phyloP scores from a whole-genome alignment of 1,139 yeast species.

The Spencermartinsiella ligniputridi region DNA sequence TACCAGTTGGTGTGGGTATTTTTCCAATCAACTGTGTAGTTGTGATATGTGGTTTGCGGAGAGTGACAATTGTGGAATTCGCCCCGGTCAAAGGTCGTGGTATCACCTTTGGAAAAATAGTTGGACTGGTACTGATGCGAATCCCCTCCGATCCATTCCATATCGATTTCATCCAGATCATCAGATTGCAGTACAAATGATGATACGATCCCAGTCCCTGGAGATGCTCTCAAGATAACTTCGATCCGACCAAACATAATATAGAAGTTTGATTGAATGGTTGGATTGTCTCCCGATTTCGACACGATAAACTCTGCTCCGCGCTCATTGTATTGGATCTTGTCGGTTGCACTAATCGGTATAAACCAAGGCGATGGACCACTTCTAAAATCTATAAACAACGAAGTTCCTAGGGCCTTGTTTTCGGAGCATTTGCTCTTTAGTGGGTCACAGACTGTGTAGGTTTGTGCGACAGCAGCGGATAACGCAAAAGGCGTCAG shows the following conservation, averaged over 20 bases:
- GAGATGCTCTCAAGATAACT: slow-evolving; percentile 64
- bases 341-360: slow-evolving; percentile 17
- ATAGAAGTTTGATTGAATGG: slow-evolving; percentile 69
- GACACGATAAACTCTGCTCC: slow-evolving; percentile 60
- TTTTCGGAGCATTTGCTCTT: slow-evolving; percentile 26
- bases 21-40: slow-evolving; percentile 82
- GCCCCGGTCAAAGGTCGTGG: slow-evolving; percentile 73
- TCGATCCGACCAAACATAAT: slow-evolving; percentile 84
- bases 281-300: slow-evolving; percentile 67
- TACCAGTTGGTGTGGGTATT: slow-evolving; percentile 55
- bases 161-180: slow-evolving; percentile 80
- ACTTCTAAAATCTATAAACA: slow-evolving; percentile 26
- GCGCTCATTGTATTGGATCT: slow-evolving; percentile 35
- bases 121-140: slow-evolving; percentile 70
- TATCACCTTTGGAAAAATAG: slow-evolving; percentile 75
- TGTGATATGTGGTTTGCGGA: slow-evolving; percentile 56
- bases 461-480: slow-evolving; percentile 30
- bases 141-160: slow-evolving; percentile 82
- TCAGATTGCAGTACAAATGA: slow-evolving; percentile 80
- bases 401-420: slow-evolving; percentile 29
- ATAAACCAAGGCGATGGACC: slow-evolving; percentile 23
- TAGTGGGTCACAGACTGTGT: slow-evolving; percentile 30
- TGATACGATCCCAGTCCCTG: slow-evolving; percentile 73
- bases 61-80: slow-evolving; percentile 53
- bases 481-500: too few relatives aligned